Percentiles rank a stretch among this genome's conserved stretches.
Conservation (phyloP, 2,329 filamentous ascomycete genomes). For the Botrytis aclada region DNA sequence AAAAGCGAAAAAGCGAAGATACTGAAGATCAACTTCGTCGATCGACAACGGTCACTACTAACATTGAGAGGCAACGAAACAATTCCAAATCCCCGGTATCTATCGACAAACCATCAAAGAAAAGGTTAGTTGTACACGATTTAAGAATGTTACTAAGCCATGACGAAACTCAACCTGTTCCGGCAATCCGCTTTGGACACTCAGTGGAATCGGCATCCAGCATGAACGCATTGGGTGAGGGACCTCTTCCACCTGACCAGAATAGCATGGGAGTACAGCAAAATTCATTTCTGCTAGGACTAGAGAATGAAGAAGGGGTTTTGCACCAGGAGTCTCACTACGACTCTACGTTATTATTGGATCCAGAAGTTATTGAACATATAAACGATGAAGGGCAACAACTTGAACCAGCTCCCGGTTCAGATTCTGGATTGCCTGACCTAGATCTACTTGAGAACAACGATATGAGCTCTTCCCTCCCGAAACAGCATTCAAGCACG, state of each 20-base stretch:
- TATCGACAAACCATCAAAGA: background rate
- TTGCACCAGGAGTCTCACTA: background rate
- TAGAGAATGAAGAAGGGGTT: background rate
- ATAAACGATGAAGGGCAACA: background rate
- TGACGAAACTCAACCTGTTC: background rate
- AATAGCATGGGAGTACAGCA: background rate
- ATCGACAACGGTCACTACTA: background rate
- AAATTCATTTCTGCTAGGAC: background rate
- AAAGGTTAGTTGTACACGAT: background rate
- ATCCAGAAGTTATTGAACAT: background rate
- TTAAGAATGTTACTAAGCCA: background rate
- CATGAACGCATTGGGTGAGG: background rate
- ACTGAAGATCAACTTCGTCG: rapidly evolving
- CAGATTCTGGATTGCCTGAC: conserved; percentile 23
- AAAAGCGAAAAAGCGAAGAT: background rate
- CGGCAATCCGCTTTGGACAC: background rate
- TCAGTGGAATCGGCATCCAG: background rate
- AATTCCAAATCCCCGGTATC: background rate
- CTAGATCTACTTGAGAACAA: background rate
- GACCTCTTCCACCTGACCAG: background rate
- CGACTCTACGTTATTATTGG: background rate
- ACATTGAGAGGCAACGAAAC: too few relatives aligned
- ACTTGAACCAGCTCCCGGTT: background rate
- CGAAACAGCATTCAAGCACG: conserved; percentile 12
- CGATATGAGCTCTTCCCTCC: background rate